A percentile compares a stretch with the other conserved stretches of the same genome.
phyloP scores from a whole-genome alignment of 306 rosid genomes.

The Trifolium repens region DNA sequence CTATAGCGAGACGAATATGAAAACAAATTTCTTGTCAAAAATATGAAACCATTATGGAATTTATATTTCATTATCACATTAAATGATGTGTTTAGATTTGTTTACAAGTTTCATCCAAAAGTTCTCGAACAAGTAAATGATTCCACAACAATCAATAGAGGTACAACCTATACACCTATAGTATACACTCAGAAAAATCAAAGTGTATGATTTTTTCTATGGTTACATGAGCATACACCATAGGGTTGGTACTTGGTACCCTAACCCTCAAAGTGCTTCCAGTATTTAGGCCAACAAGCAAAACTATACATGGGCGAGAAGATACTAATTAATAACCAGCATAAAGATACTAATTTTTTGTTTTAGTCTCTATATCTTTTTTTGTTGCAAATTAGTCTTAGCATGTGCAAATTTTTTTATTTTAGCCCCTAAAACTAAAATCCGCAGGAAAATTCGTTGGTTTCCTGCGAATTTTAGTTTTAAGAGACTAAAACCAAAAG shows the following conservation, averaged over 20 bases:
- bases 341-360: no score
- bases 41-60: not conserved
- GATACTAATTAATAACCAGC: not conserved
- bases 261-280: slow-evolving; percentile 50
- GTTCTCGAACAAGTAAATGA: slow-evolving; percentile 8
- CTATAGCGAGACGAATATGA: not conserved
- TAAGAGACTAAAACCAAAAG: no score
- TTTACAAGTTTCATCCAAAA: not conserved
- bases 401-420: no score
- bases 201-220: not conserved
- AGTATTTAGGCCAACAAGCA: slow-evolving; percentile 27
- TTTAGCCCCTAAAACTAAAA: no score
- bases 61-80: not conserved
- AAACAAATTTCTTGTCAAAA: no score
- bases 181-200: slow-evolving; percentile 16
- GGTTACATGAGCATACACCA: slow-evolving; percentile 8
- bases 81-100: not conserved
- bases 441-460: no score
- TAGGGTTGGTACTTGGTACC: slow-evolving; percentile 33
- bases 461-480: no score
- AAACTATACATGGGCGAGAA: slow-evolving; percentile 19
- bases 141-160: slow-evolving; percentile 14
- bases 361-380: no score
- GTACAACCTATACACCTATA: not conserved
- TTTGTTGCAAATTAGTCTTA: no score